Evolutionary conservation across 768 basidiomycete species (phyloP).

Genomic region (Pisolithus microcarpus): DNA sequence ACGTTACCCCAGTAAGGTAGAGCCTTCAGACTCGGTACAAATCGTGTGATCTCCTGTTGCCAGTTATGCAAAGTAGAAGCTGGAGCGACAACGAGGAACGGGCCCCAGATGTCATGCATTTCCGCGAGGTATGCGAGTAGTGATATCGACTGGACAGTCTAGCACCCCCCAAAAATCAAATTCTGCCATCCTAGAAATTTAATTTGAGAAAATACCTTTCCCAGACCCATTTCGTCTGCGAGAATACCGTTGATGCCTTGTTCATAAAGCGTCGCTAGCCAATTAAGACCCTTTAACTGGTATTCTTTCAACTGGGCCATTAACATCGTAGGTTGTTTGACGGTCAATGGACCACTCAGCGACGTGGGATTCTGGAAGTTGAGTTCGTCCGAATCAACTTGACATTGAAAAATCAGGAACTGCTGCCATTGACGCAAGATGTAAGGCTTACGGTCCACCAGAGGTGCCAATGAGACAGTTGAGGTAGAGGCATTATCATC

Average conservation of each 20-base stretch:
- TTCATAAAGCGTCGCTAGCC: slow-evolving; percentile 95
- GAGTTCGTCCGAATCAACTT: slow-evolving; percentile 93
- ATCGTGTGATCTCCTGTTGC: slow-evolving; percentile 97
- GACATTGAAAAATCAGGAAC: slow-evolving; percentile 2
- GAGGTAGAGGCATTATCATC: slow-evolving; percentile 38
- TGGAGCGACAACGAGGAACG: slow-evolving; percentile 96
- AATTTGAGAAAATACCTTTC: slow-evolving; percentile 47
- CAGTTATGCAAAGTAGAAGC: slow-evolving; percentile 97
- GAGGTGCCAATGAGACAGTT: slow-evolving; percentile 32
- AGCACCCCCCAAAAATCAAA: slow-evolving; percentile 1
- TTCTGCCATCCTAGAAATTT: not conserved
- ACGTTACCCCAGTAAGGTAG: slow-evolving; percentile 98
- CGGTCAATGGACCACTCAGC: slow-evolving; percentile 72
- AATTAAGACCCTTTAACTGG: slow-evolving; percentile 95
- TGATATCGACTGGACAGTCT: slow-evolving; percentile 98
- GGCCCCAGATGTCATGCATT: slow-evolving; percentile 97
- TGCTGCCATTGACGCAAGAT: not conserved
- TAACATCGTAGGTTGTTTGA: slow-evolving; percentile 91
- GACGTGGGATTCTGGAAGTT: slow-evolving; percentile 99
- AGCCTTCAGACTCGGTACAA: slow-evolving; percentile 89
- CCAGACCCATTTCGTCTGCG: slow-evolving; percentile 97
- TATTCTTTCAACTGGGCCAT: slow-evolving; percentile 98
- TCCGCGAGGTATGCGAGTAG: slow-evolving; percentile 93
- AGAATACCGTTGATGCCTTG: slow-evolving; percentile 99
- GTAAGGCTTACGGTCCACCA: slow-evolving; percentile 62